Evolutionary conservation across 1,139 yeast genomes (phyloP), one percentile per base, ranked within the genome.

Genomic region (Pneumocystis wakefieldiae): DNA sequence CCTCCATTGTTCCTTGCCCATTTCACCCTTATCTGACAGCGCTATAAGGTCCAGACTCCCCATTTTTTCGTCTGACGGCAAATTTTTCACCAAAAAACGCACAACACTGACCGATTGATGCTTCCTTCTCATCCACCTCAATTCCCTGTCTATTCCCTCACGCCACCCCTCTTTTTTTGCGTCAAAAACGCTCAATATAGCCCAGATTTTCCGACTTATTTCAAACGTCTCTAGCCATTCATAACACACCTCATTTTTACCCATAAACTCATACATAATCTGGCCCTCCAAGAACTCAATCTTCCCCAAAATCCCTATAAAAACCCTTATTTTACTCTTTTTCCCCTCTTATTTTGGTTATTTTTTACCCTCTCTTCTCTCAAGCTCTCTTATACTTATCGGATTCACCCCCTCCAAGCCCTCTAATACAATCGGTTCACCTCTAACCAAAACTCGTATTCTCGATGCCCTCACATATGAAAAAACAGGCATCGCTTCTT

Each of bases 171-270:
- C 70, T 29, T 75, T 73, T 2, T 73, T 69, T 71, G 79, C 82
- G 55, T 76, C 74, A 0, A 83, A 81, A 29, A 87, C 69, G 0
- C 94, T 96, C 42, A 91, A 70, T 0, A 87, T 74, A 59, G 85
- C 77, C 67, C 86, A 84, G 0, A 84, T 81, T 72, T 89, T 89
- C 62, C 97, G 76, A 73, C 80, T 88, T 0, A 96, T 96, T 73
- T 92, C 97, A 68, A 91, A 83, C 73, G 91, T 97, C 69, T 87
- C 88, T 63, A 91, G 76, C 66, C 87, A 85, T 10, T 83, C 75
- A 28, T 80, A 76, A 62, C 84, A 87, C 32, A 78, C 76, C 65
- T 85, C 88, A 14, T 80, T 80, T 39, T 76, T 73, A 1, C 79
- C 74, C 29, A 73, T 75, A 67, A 83, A 83, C 64, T 85, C 85